phyloP scores from a whole-genome alignment of 257 asterid species.

The Apocynum venetum region DNA sequence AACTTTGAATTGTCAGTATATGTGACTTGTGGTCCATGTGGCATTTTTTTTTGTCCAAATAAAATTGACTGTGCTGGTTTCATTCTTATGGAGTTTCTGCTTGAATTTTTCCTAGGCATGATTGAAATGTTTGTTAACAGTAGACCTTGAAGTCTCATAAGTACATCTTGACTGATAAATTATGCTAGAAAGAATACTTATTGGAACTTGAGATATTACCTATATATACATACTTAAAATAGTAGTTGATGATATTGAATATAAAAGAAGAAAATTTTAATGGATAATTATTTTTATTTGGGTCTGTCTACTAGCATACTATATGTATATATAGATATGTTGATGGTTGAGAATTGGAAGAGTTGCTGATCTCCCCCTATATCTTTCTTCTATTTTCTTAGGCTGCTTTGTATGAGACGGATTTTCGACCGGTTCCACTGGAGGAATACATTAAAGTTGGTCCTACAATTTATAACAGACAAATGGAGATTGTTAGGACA shows the following conservation, averaged over 20 bases:
- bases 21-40: not conserved
- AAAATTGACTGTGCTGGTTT: not conserved
- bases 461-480: constrained; percentile 64
- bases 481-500: constrained; percentile 72
- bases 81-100: not conserved
- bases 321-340: not conserved
- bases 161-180: not conserved
- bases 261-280: not conserved
- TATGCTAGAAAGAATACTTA: not conserved
- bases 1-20: not conserved
- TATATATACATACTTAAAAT: not conserved
- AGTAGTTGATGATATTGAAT: not conserved
- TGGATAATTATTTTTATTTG: not conserved
- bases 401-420: constrained; percentile 95
- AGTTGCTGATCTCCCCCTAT: constrained; percentile 6
- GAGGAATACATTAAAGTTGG: constrained; percentile 92
- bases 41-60: not conserved
- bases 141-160: not conserved
- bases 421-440: constrained; percentile 96
- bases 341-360: not conserved
- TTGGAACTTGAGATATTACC: not conserved
- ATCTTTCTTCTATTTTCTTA: constrained; percentile 17
- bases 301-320: not conserved
- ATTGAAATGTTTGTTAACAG: not conserved
- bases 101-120: not conserved